Evolutionary conservation across 176 grass and related monocot genomes (phyloP).

Genomic region (Zizania latifolia): DNA sequence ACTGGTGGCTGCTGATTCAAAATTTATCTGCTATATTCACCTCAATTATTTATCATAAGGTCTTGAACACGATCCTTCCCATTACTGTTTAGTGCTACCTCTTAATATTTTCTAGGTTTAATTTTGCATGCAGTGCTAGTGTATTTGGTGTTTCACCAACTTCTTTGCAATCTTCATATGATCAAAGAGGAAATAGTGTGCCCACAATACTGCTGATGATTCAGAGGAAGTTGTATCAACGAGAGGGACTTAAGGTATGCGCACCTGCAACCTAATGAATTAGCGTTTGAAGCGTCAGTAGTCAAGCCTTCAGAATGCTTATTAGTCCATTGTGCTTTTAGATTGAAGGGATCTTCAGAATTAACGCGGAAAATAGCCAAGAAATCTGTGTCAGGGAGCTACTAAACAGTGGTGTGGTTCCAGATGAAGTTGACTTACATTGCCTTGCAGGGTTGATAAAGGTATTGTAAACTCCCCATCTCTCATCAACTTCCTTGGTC

Average conservation of each 20-base stretch:
- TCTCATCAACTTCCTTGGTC: neutral
- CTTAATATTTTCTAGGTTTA: conserved; percentile 9
- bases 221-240: conserved; percentile 67
- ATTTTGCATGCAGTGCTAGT: conserved; percentile 51
- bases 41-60: neutral
- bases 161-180: conserved; percentile 89
- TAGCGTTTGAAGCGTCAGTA: neutral
- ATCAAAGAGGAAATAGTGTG: conserved; percentile 79
- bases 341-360: conserved; percentile 96
- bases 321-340: conserved; percentile 29
- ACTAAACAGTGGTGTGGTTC: conserved; percentile 76
- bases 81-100: neutral
- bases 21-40: conserved; percentile 7
- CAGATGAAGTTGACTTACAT: conserved; percentile 69
- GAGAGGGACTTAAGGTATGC: conserved; percentile 74
- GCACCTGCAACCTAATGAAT: neutral
- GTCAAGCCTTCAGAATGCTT: neutral
- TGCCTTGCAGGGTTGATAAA: conserved; percentile 95
- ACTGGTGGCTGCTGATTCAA: neutral
- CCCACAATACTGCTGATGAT: conserved; percentile 78
- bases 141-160: conserved; percentile 88
- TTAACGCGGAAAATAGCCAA: conserved; percentile 84
- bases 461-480: conserved; percentile 35
- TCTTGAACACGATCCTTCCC: neutral
- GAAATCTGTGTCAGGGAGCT: conserved; percentile 65